phyloP scores from a whole-genome alignment of 495 filamentous ascomycete species.

The Hypoxylon fragiforme region DNA sequence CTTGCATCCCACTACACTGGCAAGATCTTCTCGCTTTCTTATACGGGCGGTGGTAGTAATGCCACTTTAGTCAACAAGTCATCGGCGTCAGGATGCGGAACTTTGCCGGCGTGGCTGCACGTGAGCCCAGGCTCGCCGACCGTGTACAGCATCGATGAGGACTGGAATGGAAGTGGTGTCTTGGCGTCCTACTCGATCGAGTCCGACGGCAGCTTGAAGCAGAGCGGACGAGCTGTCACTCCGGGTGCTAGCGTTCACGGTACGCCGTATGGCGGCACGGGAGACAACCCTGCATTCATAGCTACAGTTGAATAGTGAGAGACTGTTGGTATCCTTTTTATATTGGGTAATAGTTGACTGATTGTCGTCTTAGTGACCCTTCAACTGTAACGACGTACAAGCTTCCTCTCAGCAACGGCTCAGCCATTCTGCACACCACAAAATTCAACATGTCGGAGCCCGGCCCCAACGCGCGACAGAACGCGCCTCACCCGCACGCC shows the following conservation, averaged over 20 bases:
- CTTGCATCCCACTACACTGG: slow-evolving; percentile 51
- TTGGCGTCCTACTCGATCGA: slow-evolving; percentile 49
- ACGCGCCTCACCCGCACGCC: slow-evolving; percentile 71
- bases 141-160: slow-evolving; percentile 66
- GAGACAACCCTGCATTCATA: slow-evolving; percentile 47
- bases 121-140: slow-evolving; percentile 47
- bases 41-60: slow-evolving; percentile 28
- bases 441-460: slow-evolving; percentile 57
- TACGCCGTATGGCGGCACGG: slow-evolving; percentile 41
- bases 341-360: slow-evolving; percentile 6
- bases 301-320: slow-evolving; percentile 55
- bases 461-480: slow-evolving; percentile 62
- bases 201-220: slow-evolving; percentile 43
- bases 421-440: slow-evolving; percentile 47
- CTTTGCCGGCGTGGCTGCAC: slow-evolving; percentile 60
- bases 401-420: slow-evolving; percentile 34
- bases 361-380: slow-evolving; percentile 41
- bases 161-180: slow-evolving; percentile 42
- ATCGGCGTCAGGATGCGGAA: slow-evolving; percentile 39
- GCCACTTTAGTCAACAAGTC: slow-evolving; percentile 39
- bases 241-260: slow-evolving; percentile 48
- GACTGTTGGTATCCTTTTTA: not conserved
- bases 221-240: slow-evolving; percentile 39
- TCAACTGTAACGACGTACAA: slow-evolving; percentile 49
- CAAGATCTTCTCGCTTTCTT: slow-evolving; percentile 44